A percentile compares a stretch with the other conserved stretches of the same genome.
phyloP scores from a whole-genome alignment of 306 rosid genomes.

The Rosa multiflora region DNA sequence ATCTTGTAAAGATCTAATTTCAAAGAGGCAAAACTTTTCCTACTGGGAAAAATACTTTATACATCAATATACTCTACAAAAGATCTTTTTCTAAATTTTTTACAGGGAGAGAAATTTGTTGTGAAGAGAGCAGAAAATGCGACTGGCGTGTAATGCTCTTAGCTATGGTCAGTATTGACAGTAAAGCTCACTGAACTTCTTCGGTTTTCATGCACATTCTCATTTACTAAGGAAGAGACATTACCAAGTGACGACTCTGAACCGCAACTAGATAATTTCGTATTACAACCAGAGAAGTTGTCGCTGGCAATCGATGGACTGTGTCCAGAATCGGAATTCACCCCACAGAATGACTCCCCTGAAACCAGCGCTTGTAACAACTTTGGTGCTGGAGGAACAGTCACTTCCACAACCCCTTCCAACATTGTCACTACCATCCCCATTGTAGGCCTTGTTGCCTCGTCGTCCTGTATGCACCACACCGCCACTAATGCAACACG shows the following conservation, averaged over 20 bases:
- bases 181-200: slow-evolving; percentile 23
- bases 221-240: slow-evolving; percentile 43
- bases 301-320: slow-evolving; percentile 30
- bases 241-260: slow-evolving; percentile 50
- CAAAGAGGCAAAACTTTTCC: slow-evolving; percentile 8
- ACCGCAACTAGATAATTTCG: slow-evolving; percentile 44
- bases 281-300: slow-evolving; percentile 41
- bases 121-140: background rate
- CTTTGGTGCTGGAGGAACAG: slow-evolving; percentile 70
- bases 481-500: slow-evolving; percentile 73
- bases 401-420: slow-evolving; percentile 64
- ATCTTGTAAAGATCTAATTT: background rate
- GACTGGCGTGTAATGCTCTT: slow-evolving; percentile 29
- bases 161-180: slow-evolving; percentile 16
- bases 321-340: slow-evolving; percentile 45
- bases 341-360: slow-evolving; percentile 68
- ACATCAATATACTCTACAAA: slow-evolving; percentile 8
- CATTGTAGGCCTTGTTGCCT: slow-evolving; percentile 71
- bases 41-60: background rate
- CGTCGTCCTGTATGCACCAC: slow-evolving; percentile 94
- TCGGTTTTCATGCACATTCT: slow-evolving; percentile 33
- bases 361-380: slow-evolving; percentile 78
- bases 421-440: slow-evolving; percentile 78
- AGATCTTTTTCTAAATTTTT: background rate
- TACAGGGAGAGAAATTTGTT: slow-evolving; percentile 5